phyloP scores from a whole-genome alignment of 192 early-diverging fungal genomes.

The Entomortierella lignicola region DNA sequence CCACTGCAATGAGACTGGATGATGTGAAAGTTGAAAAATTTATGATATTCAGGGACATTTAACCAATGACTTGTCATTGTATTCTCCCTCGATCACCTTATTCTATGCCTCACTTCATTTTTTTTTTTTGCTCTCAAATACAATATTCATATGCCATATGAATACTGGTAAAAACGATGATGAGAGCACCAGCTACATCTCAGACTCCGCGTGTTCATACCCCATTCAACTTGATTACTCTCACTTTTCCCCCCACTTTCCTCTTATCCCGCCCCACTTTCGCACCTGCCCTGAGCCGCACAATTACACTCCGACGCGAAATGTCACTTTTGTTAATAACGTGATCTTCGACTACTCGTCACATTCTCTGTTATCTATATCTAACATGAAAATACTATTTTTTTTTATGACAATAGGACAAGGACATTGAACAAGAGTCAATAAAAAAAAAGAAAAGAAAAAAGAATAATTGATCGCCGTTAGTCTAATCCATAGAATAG shows the following conservation, averaged over 20 bases:
- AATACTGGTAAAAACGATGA: background rate
- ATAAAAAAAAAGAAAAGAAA: slow-evolving; percentile 7
- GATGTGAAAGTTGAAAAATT: too few relatives aligned
- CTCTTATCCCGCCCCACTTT: background rate
- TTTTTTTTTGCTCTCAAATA: background rate
- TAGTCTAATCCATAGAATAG: slow-evolving; percentile 10
- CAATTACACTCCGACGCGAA: background rate
- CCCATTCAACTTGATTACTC: background rate
- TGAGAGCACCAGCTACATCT: background rate
- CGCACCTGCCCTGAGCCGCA: too few relatives aligned
- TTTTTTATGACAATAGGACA: too few relatives aligned
- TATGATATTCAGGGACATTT: background rate
- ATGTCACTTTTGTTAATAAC: too few relatives aligned
- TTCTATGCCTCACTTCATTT: background rate
- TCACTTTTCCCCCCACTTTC: background rate
- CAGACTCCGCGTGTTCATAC: background rate
- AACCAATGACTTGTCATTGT: background rate
- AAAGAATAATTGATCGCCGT: slow-evolving; percentile 18
- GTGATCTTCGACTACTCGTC: too few relatives aligned
- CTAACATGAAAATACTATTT: too few relatives aligned
- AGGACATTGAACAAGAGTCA: background rate
- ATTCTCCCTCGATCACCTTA: slow-evolving; percentile 11
- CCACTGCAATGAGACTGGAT: background rate
- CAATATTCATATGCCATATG: background rate
- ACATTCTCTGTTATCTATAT: too few relatives aligned